phyloP scores from a whole-genome alignment of 352 stramenopile genomes.

The Phytophthora constricta region DNA sequence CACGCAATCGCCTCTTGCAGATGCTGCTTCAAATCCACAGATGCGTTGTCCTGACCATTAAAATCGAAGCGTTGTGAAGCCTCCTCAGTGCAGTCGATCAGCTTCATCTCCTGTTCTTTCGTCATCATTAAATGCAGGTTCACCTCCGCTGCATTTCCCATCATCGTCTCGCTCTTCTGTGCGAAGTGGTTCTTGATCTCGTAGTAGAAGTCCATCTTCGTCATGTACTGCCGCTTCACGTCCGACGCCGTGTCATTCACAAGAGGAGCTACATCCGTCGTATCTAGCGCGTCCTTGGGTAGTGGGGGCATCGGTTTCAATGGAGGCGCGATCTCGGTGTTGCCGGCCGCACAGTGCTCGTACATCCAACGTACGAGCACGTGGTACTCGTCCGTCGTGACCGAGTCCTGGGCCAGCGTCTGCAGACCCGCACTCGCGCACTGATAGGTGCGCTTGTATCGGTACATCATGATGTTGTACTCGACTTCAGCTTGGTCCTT shows the following conservation, averaged over 20 bases:
- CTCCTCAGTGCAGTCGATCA: constrained; percentile 30
- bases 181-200: constrained; percentile 44
- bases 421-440: constrained; percentile 23
- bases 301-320: not conserved
- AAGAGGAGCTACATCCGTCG: constrained; percentile 2
- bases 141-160: constrained; percentile 17
- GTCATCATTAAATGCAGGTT: constrained; percentile 15
- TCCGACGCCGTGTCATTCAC: constrained; percentile 10
- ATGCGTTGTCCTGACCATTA: not conserved
- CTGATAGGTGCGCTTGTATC: constrained; percentile 31
- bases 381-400: constrained; percentile 26
- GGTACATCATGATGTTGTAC: constrained; percentile 18
- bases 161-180: constrained; percentile 12
- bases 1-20: constrained; percentile 28
- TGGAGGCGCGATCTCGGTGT: constrained; percentile 3
- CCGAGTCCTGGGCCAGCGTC: constrained; percentile 19
- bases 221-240: constrained; percentile 37
- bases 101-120: constrained; percentile 17
- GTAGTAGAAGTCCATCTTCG: constrained; percentile 53
- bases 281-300: not conserved
- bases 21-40: constrained; percentile 8
- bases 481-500: constrained; percentile 19
- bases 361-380: constrained; percentile 42
- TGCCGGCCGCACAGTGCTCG: constrained; percentile 25
- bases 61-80: constrained; percentile 26